These are phyloP conservation scores for Solanum tacnaense DNA, from an alignment of 257 asterid species.

Conservation along the genomic window DNA sequence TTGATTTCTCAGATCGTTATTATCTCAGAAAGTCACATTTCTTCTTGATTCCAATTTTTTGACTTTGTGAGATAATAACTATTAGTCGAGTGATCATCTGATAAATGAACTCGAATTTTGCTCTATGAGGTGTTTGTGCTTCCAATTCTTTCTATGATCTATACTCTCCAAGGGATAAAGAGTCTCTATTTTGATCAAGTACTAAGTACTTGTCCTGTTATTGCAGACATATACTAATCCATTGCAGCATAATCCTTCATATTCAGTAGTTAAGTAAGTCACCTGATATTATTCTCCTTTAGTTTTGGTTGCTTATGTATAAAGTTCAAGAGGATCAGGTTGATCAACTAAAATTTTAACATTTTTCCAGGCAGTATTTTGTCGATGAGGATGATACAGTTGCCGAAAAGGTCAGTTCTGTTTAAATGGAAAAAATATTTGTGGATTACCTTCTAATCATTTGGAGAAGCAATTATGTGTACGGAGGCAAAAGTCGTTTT, in stretches of 20 bases:
- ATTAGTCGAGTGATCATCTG: too few relatives aligned
- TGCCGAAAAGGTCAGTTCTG: constrained; percentile 52
- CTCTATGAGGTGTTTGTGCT: not conserved
- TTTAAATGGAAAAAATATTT: not conserved
- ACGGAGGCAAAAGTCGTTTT: not conserved
- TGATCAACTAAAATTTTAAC: not conserved
- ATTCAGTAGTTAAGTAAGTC: constrained; percentile 67
- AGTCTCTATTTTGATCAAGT: not conserved
- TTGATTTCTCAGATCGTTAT: not conserved
- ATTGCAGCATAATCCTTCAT: constrained; percentile 75
- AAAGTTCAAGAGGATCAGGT: not conserved
- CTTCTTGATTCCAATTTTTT: not conserved
- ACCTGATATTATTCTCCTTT: not conserved
- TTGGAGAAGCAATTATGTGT: not conserved
- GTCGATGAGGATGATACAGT: constrained; percentile 79
- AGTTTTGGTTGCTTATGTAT: not conserved
- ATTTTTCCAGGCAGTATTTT: constrained; percentile 67
- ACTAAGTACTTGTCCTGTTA: not conserved
- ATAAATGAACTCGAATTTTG: not conserved
- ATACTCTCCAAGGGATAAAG: not conserved
- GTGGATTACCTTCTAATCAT: not conserved
- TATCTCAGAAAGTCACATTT: not conserved
- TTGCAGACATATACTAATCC: constrained; percentile 76
- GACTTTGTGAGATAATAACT: not conserved
- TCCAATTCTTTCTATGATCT: not conserved